Evolutionary conservation across 495 filamentous ascomycete species (phyloP), one percentile per base, ranked within the genome.

Genomic region (Neurospora sp.): DNA sequence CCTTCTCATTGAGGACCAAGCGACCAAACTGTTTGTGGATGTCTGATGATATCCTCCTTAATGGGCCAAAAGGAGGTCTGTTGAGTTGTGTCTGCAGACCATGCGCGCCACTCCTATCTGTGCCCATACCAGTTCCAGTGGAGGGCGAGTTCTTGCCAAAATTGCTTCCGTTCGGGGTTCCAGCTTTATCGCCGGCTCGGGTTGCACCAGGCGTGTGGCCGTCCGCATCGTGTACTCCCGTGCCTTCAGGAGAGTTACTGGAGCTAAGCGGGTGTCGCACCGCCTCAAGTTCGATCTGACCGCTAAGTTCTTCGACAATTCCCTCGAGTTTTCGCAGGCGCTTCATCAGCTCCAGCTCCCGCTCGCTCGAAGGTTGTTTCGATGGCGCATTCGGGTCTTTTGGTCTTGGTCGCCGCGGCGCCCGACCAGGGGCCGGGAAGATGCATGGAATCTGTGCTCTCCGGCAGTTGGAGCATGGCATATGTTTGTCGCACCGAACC

Each of bases 401-500:
- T 68, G 86, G 84, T 75, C 91, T 86, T 69, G 89, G 84, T 75
- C 90, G 87, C 69, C 92, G 86, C 12, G 92, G 93, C 14, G 94
- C 93, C 70, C 94, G 85, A 18, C 92, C 93, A 0, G 93, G 93
- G 1, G 90, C 89, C 2, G 94, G 94, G 78, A 94, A 97, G 38
- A 94, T 82, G 80, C 94, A 97, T 78, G 93, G 89, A 72, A 91
- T 91, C 38, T 90, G 89, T 10, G 90, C 90, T 76, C 90, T 90
- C 69, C 87, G 86, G 80, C 94, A 97, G 77, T 97, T 96, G 70
- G 89, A 90, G 81, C 94, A 97, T 6, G 94, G 93, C 76, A 85
- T 86, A 59, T 88, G 84, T 80, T 97, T 97, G 83, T 98, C 93
- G 81, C 94, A 97, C 71, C 90, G 90, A 39, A 80, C 78, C 78